Evolutionary conservation across 345 rosid species (phyloP).

Genomic region (Pelargonium nanum): DNA sequence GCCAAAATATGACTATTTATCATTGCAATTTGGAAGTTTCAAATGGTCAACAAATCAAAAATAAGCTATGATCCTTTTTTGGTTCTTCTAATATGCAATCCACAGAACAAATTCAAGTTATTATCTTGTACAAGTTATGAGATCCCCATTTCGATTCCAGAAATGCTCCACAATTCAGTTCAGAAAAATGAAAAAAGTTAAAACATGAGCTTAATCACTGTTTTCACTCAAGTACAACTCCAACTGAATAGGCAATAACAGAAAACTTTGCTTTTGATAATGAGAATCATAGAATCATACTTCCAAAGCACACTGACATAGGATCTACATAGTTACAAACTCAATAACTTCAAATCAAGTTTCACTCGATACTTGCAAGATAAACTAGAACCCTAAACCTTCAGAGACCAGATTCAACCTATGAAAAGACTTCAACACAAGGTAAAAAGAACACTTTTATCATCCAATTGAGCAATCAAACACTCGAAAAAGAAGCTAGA

Average conservation of each 20-base stretch:
- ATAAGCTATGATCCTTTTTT: too few species aligned
- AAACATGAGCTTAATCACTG: not conserved
- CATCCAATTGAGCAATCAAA: not conserved
- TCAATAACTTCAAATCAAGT: not conserved
- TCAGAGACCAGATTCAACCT: not conserved
- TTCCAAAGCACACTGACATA: too few species aligned
- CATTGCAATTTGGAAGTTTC: too few species aligned
- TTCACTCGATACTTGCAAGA: not conserved
- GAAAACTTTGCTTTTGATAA: not conserved
- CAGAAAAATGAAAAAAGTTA: not conserved
- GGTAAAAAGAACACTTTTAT: not conserved
- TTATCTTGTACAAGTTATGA: not conserved
- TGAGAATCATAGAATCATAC: too few species aligned
- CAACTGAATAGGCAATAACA: not conserved
- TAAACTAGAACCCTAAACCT: not conserved
- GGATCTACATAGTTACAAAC: too few species aligned
- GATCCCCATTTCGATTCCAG: not conserved
- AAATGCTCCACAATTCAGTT: not conserved
- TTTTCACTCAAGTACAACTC: not conserved
- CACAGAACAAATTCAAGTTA: not conserved
- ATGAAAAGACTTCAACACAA: not conserved
- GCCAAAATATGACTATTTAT: not conserved
- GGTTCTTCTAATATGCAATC: too few species aligned
- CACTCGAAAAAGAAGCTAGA: not conserved
- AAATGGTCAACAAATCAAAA: too few species aligned